Percentiles rank a stretch among this genome's conserved stretches.
phyloP scores from a whole-genome alignment of 129 eudicot genomes.

The Deinandra increscens region DNA sequence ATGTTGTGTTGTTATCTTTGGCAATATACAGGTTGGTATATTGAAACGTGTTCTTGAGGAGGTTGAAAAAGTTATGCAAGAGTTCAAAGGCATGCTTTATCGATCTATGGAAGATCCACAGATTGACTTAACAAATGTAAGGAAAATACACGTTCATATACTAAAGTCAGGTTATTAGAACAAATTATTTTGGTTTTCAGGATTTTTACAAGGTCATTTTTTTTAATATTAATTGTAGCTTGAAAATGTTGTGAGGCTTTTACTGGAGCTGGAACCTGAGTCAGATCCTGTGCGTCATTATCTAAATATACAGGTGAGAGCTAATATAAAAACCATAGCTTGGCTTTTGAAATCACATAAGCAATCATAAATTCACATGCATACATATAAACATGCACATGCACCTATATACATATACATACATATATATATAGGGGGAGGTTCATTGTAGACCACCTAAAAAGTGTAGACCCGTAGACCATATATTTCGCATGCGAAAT shows the following conservation, averaged over 20 bases:
- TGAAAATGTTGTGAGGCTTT: slow-evolving; percentile 91
- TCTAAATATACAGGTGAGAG: slow-evolving; percentile 81
- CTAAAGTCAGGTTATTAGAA: slow-evolving; percentile 14
- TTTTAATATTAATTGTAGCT: slow-evolving; percentile 57
- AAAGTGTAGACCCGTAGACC: no score
- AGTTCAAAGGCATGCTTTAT: slow-evolving; percentile 91
- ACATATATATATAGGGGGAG: no score
- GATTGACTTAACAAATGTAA: slow-evolving; percentile 79
- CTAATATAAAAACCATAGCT: slow-evolving; percentile 12
- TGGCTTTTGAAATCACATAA: slow-evolving; percentile 10
- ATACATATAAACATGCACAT: not conserved
- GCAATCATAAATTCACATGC: slow-evolving; percentile 2
- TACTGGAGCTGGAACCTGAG: slow-evolving; percentile 96
- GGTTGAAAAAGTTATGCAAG: slow-evolving; percentile 98
- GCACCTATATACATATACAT: no score
- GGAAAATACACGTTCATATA: slow-evolving; percentile 24
- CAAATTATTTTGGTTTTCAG: slow-evolving; percentile 19
- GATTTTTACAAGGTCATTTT: not conserved
- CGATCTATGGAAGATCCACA: slow-evolving; percentile 93
- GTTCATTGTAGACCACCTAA: no score
- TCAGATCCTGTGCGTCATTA: slow-evolving; percentile 97
- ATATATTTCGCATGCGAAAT: no score
- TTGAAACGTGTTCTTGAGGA: slow-evolving; percentile 97
- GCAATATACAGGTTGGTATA: slow-evolving; percentile 80
- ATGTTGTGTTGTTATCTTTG: not conserved